These are phyloP conservation scores for Aspergillus panamensis DNA, from an alignment of 495 filamentous ascomycete species.

Conservation along the genomic window DNA sequence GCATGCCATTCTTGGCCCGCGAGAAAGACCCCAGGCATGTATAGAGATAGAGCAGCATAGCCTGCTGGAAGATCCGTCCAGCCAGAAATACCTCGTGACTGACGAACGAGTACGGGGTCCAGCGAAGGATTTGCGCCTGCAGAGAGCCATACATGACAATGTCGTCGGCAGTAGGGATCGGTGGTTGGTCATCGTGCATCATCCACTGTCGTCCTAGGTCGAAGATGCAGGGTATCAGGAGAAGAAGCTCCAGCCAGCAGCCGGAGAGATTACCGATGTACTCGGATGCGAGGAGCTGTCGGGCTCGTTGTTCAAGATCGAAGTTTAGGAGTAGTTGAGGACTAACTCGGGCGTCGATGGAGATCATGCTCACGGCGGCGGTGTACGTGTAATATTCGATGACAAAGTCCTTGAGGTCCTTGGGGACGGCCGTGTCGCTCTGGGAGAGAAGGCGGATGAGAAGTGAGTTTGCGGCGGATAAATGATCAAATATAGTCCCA, in stretches of 20 bases:
- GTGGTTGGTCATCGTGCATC: conserved; percentile 24
- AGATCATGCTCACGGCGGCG: conserved; percentile 44
- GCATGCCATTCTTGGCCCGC: conserved; percentile 30
- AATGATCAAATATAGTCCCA: conserved; percentile 38
- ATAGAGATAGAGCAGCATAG: conserved; percentile 38
- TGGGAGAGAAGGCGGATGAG: conserved; percentile 32
- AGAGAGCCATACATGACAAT: conserved; percentile 41
- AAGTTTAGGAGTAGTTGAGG: conserved; percentile 35
- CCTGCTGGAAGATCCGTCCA: conserved; percentile 36
- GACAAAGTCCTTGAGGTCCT: conserved; percentile 39
- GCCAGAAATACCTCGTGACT: conserved; percentile 33
- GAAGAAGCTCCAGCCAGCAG: conserved; percentile 36
- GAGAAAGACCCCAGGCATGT: conserved; percentile 30
- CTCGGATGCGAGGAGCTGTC: conserved; percentile 27
- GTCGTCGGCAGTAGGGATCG: conserved; percentile 33
- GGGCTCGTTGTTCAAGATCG: conserved; percentile 36
- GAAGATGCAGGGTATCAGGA: conserved; percentile 38
- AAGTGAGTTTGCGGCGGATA: conserved; percentile 34
- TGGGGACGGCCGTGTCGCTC: conserved; percentile 32
- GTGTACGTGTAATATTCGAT: conserved; percentile 42
- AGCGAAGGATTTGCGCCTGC: conserved; percentile 34
- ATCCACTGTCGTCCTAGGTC: conserved; percentile 41
- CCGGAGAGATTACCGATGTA: conserved; percentile 39
- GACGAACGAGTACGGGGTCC: conserved; percentile 33
- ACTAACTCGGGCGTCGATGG: conserved; percentile 35